These are phyloP conservation scores for Podosphaera xanthii DNA, from an alignment of 2,329 filamentous ascomycete genomes.

Conservation along the genomic window DNA sequence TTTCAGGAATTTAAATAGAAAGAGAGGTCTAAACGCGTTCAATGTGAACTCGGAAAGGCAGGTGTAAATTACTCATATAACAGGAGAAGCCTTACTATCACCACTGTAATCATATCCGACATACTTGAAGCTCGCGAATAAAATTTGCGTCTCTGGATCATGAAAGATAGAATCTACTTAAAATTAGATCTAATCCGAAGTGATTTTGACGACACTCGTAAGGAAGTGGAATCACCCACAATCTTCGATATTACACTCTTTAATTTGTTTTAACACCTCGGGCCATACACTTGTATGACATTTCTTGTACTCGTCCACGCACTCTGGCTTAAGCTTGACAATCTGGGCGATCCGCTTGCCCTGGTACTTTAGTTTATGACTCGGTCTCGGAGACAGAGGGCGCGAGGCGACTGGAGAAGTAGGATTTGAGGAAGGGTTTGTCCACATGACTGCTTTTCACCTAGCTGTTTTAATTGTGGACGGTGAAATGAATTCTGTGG, in stretches of 20 bases:
- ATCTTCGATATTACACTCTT: constrained; percentile 50
- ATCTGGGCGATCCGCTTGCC: constrained; percentile 45
- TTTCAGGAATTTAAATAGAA: background rate
- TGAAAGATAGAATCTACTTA: constrained; percentile 44
- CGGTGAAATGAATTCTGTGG: too few relatives aligned
- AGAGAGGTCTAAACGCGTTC: background rate
- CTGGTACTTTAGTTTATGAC: constrained; percentile 17
- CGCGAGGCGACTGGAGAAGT: constrained; percentile 3
- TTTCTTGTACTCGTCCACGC: constrained; percentile 45
- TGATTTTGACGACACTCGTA: background rate
- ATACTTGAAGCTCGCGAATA: constrained; percentile 63
- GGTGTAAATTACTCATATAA: background rate
- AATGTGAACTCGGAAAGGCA: background rate
- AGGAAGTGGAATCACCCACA: constrained; percentile 24
- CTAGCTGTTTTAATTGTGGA: too few relatives aligned
- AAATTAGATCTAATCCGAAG: background rate
- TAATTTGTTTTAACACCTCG: constrained; percentile 53
- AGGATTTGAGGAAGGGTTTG: constrained; percentile 6
- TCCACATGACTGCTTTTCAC: constrained; percentile 7
- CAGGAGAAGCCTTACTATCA: constrained; percentile 26
- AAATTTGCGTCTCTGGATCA: constrained; percentile 34
- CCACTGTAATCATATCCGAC: constrained; percentile 47
- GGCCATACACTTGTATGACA: constrained; percentile 57
- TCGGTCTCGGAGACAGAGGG: constrained; percentile 3
- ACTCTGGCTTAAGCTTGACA: constrained; percentile 45